Base-by-base conservation (phyloP, 2,329 filamentous ascomycete genomes). In the Aspergillus phoenicis region DNA sequence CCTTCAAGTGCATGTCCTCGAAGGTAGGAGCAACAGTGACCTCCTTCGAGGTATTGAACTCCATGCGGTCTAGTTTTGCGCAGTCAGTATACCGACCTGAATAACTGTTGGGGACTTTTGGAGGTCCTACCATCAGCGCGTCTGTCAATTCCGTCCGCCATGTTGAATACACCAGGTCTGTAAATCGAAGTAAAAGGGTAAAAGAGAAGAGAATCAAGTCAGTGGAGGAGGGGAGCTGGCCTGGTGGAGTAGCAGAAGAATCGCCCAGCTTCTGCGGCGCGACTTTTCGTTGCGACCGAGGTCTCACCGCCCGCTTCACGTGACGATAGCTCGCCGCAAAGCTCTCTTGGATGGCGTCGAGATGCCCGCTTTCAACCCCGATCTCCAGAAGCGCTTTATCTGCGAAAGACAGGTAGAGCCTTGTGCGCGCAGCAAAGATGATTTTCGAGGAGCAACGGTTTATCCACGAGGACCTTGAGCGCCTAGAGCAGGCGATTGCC, bases 1-100 rank as follows among this genome's bases (percentile, higher is more conserved):
- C 94, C 82, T 99, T 99, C 77, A 99, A 78, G 70, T 96, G 93
- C 94, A 98, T 96, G 63, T 91, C 90, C 82, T 96, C 91, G 76
- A 96, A 95, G 57, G 93, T 97, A 49, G 93, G 93, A 72, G 94
- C 92, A 61, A 83, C 95, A 2, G 91, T 95, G 63, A 98, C 94
- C 84, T 98, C 95, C 82, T 97, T 97, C 66, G 94, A 97, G 77
- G 95, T 99, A 67, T 90, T 90, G 79, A 99, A 98, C 83, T 98
- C 94, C 89, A 98, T 96, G 79, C 91, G 89, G 84, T 97, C 93
- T 83, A 62, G 59, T 43, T 67, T 68, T 68, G 66, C 58, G 56
- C 45, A 41, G 68, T 75, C 63, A 74, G 72, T 62, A 65, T 55
- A 64, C n/a, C 57, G 54, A 30, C 39, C 39, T 52, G 61, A 60